Evolutionary conservation across 495 filamentous ascomycete species (phyloP).

Genomic region (Tetracladium marchalianum): DNA sequence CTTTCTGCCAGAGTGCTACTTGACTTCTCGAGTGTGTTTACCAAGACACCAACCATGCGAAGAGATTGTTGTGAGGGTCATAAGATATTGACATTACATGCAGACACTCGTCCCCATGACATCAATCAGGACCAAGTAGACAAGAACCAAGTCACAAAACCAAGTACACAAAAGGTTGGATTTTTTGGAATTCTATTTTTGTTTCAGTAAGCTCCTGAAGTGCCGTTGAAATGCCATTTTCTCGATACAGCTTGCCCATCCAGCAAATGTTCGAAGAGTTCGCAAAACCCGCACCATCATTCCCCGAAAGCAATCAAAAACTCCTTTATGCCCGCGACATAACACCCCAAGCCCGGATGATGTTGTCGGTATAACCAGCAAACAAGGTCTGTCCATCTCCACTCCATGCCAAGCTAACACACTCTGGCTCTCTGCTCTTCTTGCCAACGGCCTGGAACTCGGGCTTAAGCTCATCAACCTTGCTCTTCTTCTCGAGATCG

Average conservation of each 20-base stretch:
- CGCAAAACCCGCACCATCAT: conserved; percentile 16
- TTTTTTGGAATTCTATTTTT: conserved; percentile 19
- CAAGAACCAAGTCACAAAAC: not conserved
- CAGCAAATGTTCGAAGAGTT: conserved; percentile 17
- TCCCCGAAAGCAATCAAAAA: conserved; percentile 18
- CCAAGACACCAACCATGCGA: no score
- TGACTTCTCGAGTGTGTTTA: no score
- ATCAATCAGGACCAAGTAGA: not conserved
- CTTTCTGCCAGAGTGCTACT: no score
- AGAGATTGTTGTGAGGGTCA: no score
- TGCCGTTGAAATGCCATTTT: conserved; percentile 11
- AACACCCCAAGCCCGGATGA: conserved; percentile 98
- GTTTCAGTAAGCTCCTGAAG: conserved; percentile 11
- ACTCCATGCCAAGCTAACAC: conserved; percentile 91
- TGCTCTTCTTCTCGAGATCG: conserved; percentile 99
- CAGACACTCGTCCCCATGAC: no score
- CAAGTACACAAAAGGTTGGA: not conserved
- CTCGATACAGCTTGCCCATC: conserved; percentile 19
- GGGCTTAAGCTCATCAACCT: conserved; percentile 99
- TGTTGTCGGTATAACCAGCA: conserved; percentile 99
- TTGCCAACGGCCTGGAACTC: conserved; percentile 94
- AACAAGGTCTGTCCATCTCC: conserved; percentile 98
- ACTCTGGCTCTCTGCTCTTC: conserved; percentile 99
- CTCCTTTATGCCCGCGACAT: conserved; percentile 57
- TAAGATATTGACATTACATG: no score